Conservation (phyloP, 495 filamentous ascomycete genomes). For the Talaromyces wortmannii region DNA sequence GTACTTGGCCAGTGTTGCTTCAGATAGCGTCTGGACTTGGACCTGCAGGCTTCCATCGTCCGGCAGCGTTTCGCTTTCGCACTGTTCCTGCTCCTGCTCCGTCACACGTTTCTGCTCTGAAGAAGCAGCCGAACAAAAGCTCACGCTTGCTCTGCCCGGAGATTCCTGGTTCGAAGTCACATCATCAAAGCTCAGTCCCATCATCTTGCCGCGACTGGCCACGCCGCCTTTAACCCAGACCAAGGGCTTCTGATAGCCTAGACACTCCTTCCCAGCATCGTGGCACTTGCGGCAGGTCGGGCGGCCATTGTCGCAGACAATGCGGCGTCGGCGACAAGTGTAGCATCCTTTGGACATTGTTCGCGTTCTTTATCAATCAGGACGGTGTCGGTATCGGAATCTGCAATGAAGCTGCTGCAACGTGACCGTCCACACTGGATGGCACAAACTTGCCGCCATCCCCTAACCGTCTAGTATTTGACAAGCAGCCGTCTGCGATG, state of each 20-base stretch:
- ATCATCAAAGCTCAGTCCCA: slow-evolving; percentile 41
- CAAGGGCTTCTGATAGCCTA: slow-evolving; percentile 52
- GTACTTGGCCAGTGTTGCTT: neutral
- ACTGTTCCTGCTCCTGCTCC: neutral
- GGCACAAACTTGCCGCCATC: neutral
- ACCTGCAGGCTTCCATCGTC: neutral
- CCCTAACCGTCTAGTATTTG: neutral
- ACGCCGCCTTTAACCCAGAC: slow-evolving; percentile 46
- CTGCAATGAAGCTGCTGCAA: neutral
- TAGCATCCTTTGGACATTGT: slow-evolving; percentile 44
- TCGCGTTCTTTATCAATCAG: neutral
- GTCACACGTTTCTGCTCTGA: neutral
- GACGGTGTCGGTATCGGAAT: no score
- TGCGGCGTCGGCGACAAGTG: slow-evolving; percentile 43
- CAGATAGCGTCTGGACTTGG: neutral
- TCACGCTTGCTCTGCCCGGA: neutral
- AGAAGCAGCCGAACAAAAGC: no score
- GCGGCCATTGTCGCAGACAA: slow-evolving; percentile 54
- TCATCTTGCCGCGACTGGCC: slow-evolving; percentile 44
- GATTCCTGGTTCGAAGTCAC: slow-evolving; percentile 3
- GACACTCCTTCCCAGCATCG: slow-evolving; percentile 55
- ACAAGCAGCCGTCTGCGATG: neutral
- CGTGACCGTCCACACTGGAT: neutral
- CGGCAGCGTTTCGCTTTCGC: slow-evolving; percentile 1
- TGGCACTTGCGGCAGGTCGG: slow-evolving; percentile 58